Evolutionary conservation across 139 green algal genomes (phyloP).

Genomic region (Diplosphaera chodatii): DNA sequence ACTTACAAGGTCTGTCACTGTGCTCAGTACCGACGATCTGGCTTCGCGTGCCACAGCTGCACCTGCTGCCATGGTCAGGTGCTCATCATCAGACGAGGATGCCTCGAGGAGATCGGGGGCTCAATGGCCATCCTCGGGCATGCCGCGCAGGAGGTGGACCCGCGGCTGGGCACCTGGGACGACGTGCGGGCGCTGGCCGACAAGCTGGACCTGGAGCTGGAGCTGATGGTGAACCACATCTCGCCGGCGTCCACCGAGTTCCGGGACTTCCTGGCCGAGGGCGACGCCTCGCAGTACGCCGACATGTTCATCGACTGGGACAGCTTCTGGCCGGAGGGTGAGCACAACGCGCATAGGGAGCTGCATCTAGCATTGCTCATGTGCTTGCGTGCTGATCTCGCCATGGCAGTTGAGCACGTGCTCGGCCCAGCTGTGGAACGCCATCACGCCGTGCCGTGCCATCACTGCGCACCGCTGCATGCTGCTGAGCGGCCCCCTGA

Average conservation of each 20-base stretch:
- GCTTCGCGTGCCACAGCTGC: background rate
- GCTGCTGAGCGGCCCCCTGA: too few relatives aligned
- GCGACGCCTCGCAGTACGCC: slow-evolving; percentile 20
- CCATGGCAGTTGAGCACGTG: too few relatives aligned
- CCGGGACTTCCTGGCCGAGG: slow-evolving; percentile 32
- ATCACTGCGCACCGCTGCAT: too few relatives aligned
- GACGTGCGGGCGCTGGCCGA: background rate
- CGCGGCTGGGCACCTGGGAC: slow-evolving; percentile 20
- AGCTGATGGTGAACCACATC: slow-evolving; percentile 52
- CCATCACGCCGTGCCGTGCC: too few relatives aligned
- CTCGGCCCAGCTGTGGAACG: too few relatives aligned
- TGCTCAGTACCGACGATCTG: background rate
- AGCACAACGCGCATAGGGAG: background rate
- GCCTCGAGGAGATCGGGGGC: too few relatives aligned
- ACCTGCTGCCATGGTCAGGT: background rate
- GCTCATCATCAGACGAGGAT: too few relatives aligned
- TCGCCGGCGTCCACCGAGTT: slow-evolving; percentile 31
- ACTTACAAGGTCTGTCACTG: slow-evolving; percentile 7
- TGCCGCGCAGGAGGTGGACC: slow-evolving; percentile 35
- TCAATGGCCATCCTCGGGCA: too few relatives aligned
- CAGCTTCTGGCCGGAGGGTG: slow-evolving; percentile 28
- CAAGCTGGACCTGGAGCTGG: slow-evolving; percentile 29
- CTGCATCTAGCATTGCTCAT: too few relatives aligned
- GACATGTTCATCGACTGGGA: slow-evolving; percentile 39
- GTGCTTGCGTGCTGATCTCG: too few relatives aligned